Conservation (phyloP, 192 early-diverging fungal species). For the Backusella tarrabulga region DNA sequence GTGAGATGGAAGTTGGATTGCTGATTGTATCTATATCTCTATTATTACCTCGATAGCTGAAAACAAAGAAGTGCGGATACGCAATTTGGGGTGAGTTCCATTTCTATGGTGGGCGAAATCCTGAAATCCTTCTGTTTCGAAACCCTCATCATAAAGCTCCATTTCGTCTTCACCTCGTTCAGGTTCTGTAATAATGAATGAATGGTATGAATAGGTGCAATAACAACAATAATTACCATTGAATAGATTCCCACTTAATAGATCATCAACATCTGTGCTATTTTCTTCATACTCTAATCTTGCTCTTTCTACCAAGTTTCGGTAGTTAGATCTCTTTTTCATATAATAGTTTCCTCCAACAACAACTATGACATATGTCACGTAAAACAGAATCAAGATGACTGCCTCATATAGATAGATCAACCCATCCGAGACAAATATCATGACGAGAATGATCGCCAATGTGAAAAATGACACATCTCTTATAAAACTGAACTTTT, state of each 20-base stretch:
- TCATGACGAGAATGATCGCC: constrained; percentile 52
- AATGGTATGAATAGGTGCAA: neutral
- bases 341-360: constrained; percentile 55
- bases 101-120: constrained; percentile 15
- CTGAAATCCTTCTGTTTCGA: constrained; percentile 29
- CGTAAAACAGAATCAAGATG: constrained; percentile 56
- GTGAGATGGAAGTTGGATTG: neutral
- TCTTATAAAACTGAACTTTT: constrained; percentile 68
- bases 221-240: constrained; percentile 1
- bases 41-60: constrained; percentile 55
- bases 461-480: constrained; percentile 77
- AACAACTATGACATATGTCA: constrained; percentile 59
- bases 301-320: constrained; percentile 44
- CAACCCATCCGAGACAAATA: constrained; percentile 51
- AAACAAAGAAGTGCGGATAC: constrained; percentile 51
- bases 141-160: constrained; percentile 36
- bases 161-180: constrained; percentile 29
- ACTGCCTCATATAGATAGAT: constrained; percentile 59
- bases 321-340: constrained; percentile 37
- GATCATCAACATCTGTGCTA: constrained; percentile 30
- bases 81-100: constrained; percentile 16
- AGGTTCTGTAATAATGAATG: neutral
- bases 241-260: constrained; percentile 26
- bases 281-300: constrained; percentile 45
- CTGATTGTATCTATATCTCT: neutral